phyloP scores from a whole-genome alignment of 2,329 filamentous ascomycete genomes.

The Clarireedia paspali region DNA sequence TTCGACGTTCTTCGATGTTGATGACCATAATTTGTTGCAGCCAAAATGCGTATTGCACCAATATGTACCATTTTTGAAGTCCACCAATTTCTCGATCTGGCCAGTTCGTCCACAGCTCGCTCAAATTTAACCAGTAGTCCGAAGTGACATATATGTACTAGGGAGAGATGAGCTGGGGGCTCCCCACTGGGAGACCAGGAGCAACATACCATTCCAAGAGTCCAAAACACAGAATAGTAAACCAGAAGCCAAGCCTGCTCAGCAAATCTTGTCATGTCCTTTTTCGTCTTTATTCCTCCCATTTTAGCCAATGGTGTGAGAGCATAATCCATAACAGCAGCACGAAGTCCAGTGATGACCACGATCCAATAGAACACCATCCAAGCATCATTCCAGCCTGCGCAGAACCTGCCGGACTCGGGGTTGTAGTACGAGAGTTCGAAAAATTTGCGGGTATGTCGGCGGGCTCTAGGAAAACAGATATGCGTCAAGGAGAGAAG shows the following conservation, averaged over 20 bases:
- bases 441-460: conserved; percentile 82
- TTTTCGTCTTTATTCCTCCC: conserved; percentile 66
- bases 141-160: conserved; percentile 78
- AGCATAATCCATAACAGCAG: conserved; percentile 78
- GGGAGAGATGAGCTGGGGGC: conserved; percentile 14
- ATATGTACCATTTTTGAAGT: conserved; percentile 79
- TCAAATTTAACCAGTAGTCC: conserved; percentile 68
- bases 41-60: conserved; percentile 89
- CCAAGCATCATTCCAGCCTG: conserved; percentile 72
- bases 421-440: conserved; percentile 76
- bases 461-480: conserved; percentile 71
- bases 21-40: conserved; percentile 90
- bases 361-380: conserved; percentile 73
- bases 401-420: conserved; percentile 59
- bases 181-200: background rate
- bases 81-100: conserved; percentile 68
- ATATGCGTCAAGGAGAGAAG: conserved; percentile 76
- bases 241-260: conserved; percentile 90
- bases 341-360: conserved; percentile 79
- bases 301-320: conserved; percentile 68
- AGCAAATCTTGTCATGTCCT: conserved; percentile 74
- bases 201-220: conserved; percentile 66
- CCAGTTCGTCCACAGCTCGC: conserved; percentile 77
- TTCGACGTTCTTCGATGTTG: conserved; percentile 87
- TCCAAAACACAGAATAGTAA: conserved; percentile 78